A percentile compares a stretch with the other conserved stretches of the same genome.
Conservation (phyloP, 1,284 basidiomycete species). For the Malassezia arunalokei region DNA sequence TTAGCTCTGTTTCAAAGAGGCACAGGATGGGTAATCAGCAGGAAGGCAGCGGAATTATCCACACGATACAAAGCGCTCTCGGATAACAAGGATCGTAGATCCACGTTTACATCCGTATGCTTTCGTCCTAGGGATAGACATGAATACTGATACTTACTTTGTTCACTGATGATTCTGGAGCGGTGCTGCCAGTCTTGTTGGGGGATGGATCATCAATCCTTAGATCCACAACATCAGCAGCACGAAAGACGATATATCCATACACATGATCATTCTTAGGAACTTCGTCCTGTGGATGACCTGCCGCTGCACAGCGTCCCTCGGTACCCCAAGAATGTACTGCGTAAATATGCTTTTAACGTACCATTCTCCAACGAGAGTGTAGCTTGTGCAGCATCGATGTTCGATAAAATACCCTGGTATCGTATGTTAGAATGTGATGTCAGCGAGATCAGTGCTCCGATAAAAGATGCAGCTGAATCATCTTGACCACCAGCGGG, state of each 20-base stretch:
- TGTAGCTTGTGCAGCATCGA: conserved; percentile 68
- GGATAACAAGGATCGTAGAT: conserved; percentile 50
- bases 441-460: conserved; percentile 60
- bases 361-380: conserved; percentile 73
- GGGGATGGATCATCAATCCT: conserved; percentile 46
- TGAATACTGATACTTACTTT: conserved; percentile 1
- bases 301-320: conserved; percentile 53
- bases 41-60: conserved; percentile 64
- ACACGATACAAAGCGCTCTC: conserved; percentile 61
- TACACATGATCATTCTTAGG: conserved; percentile 46
- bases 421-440: conserved; percentile 82
- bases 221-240: conserved; percentile 48
- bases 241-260: conserved; percentile 52
- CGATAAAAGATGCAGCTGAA: conserved; percentile 40
- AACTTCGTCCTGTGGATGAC: conserved; percentile 49
- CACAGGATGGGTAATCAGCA: conserved; percentile 50
- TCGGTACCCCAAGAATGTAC: conserved; percentile 82
- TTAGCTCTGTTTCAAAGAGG: neutral
- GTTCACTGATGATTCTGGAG: neutral
- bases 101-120: conserved; percentile 58
- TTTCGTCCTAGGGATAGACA: conserved; percentile 40
- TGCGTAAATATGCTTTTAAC: conserved; percentile 43
- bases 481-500: conserved; percentile 7
- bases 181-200: conserved; percentile 3
- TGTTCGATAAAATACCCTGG: conserved; percentile 69